Base-by-base conservation (phyloP, 129 eudicot genomes). In the Arctium lappa region DNA sequence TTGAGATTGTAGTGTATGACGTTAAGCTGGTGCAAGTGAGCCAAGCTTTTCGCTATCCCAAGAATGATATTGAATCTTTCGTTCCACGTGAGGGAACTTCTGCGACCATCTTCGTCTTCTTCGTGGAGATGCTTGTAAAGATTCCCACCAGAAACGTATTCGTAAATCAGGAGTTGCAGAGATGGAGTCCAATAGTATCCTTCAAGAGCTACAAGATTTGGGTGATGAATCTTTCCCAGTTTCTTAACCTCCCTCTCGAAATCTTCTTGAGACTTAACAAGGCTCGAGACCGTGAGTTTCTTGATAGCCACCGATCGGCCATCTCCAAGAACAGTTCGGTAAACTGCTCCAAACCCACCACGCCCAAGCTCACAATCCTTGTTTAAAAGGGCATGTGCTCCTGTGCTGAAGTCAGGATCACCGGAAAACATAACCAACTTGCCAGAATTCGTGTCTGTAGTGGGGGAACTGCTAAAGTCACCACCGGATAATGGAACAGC, bases 321-420 rank as follows among this genome's bases (percentile, higher is more conserved):
- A 56, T 93, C 97, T 86, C 87, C 82, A 5, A 95, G 95, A 63
- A 93, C 91, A 1, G 99, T 91, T 36, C 91, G 89, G 86, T 95
- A 93, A 16, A 95, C 99, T 0, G 99, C 94, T 6, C 99, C 99
- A 48, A 95, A 95, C 56, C 99, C 99, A 15, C 99, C 99, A 22
- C 99, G 98, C 3, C 99, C 99, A 16, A 95, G 97, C 88, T 95
- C 99, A 38, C 98, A 95, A 68, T 95, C 99, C 86, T 95, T 95
- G 89, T 91, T 91, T 63, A 95, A 91, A 22, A 95, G 87, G 39
- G 95, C 92, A 27, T 91, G 97, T 15, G 95, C 91, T 22, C 95
- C 99, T 1, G 94, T 91, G 65, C 95, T 93, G 88, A 95, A 95
- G 40, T 91, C 98, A 5, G 94, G 97, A 27, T 91, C 97, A 1